Conservation (phyloP, 306 rosid species). For the Ceratonia siliqua region DNA sequence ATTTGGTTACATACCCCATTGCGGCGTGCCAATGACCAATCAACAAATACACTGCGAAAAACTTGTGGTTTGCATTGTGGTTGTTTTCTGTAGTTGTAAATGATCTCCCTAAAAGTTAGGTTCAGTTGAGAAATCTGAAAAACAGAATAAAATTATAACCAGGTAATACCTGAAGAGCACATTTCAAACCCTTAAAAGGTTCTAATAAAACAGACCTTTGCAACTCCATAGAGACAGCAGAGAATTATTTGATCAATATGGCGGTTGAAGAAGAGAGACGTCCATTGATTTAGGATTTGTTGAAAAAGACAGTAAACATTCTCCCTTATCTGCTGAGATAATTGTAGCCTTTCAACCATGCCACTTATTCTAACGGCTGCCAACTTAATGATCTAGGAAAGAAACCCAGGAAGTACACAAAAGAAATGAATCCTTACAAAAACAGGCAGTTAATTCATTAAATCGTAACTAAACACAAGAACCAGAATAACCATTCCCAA, state of each 20-base stretch:
- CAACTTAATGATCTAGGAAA: constrained; percentile 69
- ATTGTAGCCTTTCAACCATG: constrained; percentile 92
- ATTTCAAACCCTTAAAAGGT: constrained; percentile 23
- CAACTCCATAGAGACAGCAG: constrained; percentile 90
- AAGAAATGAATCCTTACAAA: constrained; percentile 25
- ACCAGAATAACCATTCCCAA: constrained; percentile 21
- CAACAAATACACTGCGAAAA: constrained; percentile 88
- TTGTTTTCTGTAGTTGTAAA: constrained; percentile 86
- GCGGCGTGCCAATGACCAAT: constrained; percentile 71
- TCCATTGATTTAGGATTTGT: constrained; percentile 70
- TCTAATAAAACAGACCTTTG: constrained; percentile 62
- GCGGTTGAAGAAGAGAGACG: constrained; percentile 82
- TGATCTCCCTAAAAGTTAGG: constrained; percentile 84
- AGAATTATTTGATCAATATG: constrained; percentile 93
- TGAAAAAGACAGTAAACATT: constrained; percentile 86
- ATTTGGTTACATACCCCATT: constrained; percentile 59
- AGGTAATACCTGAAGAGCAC: constrained; percentile 21
- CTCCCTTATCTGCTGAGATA: constrained; percentile 86
- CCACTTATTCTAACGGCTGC: constrained; percentile 95
- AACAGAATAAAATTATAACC: constrained; percentile 39
- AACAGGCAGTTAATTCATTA: constrained; percentile 13
- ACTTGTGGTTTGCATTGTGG: constrained; percentile 89
- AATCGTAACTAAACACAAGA: constrained; percentile 22
- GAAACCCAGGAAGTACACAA: constrained; percentile 25
- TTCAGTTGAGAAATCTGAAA: constrained; percentile 86